Evolutionary conservation across 2,329 filamentous ascomycete species (phyloP).

Genomic region (Aspergillus pseudoterreus): DNA sequence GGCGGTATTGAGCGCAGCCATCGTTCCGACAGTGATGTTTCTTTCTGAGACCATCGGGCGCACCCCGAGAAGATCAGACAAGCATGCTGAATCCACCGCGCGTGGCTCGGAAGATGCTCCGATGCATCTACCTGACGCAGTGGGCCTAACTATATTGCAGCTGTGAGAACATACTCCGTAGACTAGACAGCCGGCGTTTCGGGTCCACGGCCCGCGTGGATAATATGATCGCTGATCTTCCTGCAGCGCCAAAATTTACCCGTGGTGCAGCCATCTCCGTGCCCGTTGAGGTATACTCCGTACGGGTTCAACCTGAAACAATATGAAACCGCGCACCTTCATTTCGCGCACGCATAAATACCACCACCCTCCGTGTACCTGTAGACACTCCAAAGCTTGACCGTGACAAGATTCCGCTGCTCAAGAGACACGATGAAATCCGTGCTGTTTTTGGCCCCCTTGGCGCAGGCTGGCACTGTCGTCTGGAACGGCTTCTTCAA

Average conservation of each 20-base stretch:
- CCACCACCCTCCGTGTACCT: not conserved
- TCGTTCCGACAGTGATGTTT: slow-evolving; percentile 32
- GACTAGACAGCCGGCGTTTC: not conserved
- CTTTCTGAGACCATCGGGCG: slow-evolving; percentile 38
- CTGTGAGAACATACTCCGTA: not conserved
- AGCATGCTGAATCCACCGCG: slow-evolving; percentile 24
- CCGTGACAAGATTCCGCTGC: not conserved
- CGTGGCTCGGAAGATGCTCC: slow-evolving; percentile 18
- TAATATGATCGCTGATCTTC: not conserved
- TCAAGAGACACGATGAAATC: slow-evolving; percentile 11
- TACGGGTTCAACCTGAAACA: not conserved
- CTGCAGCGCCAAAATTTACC: not conserved
- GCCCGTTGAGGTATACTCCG: not conserved
- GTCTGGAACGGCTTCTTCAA: slow-evolving; percentile 29
- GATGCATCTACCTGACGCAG: slow-evolving; percentile 14
- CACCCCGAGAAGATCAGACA: slow-evolving; percentile 34
- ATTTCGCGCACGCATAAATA: not conserved
- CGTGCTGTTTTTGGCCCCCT: slow-evolving; percentile 1
- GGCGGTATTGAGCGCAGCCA: slow-evolving; percentile 35
- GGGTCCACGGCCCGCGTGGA: not conserved
- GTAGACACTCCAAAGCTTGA: not conserved
- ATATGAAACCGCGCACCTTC: not conserved
- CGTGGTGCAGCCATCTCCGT: not conserved
- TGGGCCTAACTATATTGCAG: not conserved
- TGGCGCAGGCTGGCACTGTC: slow-evolving; percentile 19